A percentile compares a stretch with the other conserved stretches of the same genome.
Conservation (phyloP, 805 yeast genomes). For the Candida easanensis region DNA sequence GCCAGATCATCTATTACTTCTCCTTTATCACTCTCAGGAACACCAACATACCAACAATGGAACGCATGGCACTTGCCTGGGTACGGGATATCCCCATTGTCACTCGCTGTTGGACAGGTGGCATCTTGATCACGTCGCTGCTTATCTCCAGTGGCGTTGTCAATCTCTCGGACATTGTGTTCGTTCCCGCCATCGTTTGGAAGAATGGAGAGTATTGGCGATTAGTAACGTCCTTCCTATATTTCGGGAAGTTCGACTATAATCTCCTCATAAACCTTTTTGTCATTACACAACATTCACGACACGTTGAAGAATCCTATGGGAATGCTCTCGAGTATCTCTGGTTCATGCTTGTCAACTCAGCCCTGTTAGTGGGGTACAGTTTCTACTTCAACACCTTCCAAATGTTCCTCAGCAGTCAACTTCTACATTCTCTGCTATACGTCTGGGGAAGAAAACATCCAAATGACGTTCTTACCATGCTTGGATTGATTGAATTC, state of each 20-base stretch:
- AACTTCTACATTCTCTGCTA: slow-evolving; percentile 12
- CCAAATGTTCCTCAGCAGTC: slow-evolving; percentile 7
- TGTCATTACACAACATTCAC: slow-evolving; percentile 10
- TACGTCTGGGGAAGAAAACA: slow-evolving; percentile 22
- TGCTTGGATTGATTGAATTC: slow-evolving; percentile 16
- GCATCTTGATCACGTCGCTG: slow-evolving; percentile 12
- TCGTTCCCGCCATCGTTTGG: slow-evolving; percentile 11
- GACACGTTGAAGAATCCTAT: slow-evolving; percentile 16
- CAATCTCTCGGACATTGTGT: slow-evolving; percentile 9
- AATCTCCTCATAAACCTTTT: slow-evolving; percentile 10
- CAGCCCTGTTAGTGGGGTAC: slow-evolving; percentile 8
- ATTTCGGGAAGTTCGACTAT: slow-evolving; percentile 17
- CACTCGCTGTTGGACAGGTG: slow-evolving; percentile 20
- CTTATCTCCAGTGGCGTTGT: slow-evolving; percentile 13
- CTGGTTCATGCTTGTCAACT: slow-evolving; percentile 19
- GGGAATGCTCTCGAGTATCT: slow-evolving; percentile 12
- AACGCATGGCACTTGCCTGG: slow-evolving; percentile 21
- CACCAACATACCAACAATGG: too few relatives aligned
- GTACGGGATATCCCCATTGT: slow-evolving; percentile 17
- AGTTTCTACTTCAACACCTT: slow-evolving; percentile 7
- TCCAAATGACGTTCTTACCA: slow-evolving; percentile 13
- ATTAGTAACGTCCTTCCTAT: slow-evolving; percentile 19
- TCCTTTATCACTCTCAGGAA: too few relatives aligned
- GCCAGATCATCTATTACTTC: too few relatives aligned
- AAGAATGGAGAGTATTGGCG: slow-evolving; percentile 23